Conservation (phyloP, 2,329 filamentous ascomycete genomes). For the Fusarium neocosmosporiellum region DNA sequence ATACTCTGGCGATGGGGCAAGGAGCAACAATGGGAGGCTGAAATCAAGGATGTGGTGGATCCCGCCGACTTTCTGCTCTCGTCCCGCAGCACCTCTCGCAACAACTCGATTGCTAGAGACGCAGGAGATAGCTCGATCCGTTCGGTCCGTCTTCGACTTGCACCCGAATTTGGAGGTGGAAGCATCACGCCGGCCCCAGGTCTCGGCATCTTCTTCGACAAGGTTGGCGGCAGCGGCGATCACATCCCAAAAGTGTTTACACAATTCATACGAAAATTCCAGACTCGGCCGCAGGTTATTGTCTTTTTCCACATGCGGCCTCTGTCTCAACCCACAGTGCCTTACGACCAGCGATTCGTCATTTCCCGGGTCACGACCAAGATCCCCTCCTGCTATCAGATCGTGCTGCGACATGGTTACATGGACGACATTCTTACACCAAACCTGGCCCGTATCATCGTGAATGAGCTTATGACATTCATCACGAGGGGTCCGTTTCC, state of each 20-base stretch:
- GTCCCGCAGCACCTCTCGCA: constrained; percentile 40
- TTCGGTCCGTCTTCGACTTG: constrained; percentile 44
- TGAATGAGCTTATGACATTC: constrained; percentile 69
- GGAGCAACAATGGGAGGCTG: constrained; percentile 79
- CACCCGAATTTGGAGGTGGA: constrained; percentile 55
- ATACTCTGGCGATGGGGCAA: constrained; percentile 84
- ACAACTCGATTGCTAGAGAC: constrained; percentile 37
- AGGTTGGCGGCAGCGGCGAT: constrained; percentile 73
- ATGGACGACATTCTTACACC: constrained; percentile 76
- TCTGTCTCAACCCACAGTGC: constrained; percentile 67
- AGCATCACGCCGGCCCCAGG: constrained; percentile 62
- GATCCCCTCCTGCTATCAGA: constrained; percentile 73
- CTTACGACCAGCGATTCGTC: constrained; percentile 59
- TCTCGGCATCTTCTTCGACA: constrained; percentile 82
- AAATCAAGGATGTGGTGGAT: constrained; percentile 69
- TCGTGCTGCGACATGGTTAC: constrained; percentile 78
- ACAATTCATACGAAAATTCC: constrained; percentile 79
- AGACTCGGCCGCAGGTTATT: constrained; percentile 73
- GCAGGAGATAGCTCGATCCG: constrained; percentile 27
- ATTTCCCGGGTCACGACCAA: constrained; percentile 54
- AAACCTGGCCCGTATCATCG: constrained; percentile 66
- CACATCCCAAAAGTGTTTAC: constrained; percentile 61
- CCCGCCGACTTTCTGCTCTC: constrained; percentile 52
- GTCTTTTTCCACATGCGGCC: constrained; percentile 80
- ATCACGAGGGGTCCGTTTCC: constrained; percentile 52